Evolutionary conservation across 2,329 filamentous ascomycete species (phyloP).

Genomic region (Annulohypoxylon truncatum): DNA sequence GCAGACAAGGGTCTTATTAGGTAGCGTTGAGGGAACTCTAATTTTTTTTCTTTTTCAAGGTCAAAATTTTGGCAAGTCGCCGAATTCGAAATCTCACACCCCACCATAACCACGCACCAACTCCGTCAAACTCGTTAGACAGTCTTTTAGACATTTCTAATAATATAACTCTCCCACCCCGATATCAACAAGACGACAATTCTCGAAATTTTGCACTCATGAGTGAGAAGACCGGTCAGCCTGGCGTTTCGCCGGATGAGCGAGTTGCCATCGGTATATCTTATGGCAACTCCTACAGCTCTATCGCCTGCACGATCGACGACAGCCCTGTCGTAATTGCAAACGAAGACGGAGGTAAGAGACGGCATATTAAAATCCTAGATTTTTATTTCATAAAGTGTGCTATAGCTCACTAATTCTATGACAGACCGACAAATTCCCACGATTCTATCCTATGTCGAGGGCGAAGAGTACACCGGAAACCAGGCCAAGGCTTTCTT

Average conservation of each 20-base stretch:
- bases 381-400: neutral
- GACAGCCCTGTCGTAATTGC: slow-evolving; percentile 98
- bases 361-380: neutral
- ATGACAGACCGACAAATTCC: slow-evolving; percentile 91
- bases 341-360: slow-evolving; percentile 93
- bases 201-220: slow-evolving; percentile 49
- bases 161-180: neutral
- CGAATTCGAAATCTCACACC: slow-evolving; percentile 28
- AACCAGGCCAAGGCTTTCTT: slow-evolving; percentile 95
- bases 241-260: slow-evolving; percentile 65
- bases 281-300: slow-evolving; percentile 98
- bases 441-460: slow-evolving; percentile 91
- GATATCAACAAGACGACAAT: neutral
- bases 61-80: slow-evolving; percentile 39
- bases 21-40: slow-evolving; percentile 21
- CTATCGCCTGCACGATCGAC: slow-evolving; percentile 91
- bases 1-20: slow-evolving; percentile 14
- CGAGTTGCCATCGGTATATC: slow-evolving; percentile 90
- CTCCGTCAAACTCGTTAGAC: neutral
- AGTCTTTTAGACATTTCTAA: neutral
- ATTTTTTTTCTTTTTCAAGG: slow-evolving; percentile 46
- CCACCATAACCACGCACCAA: slow-evolving; percentile 18
- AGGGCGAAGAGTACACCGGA: slow-evolving; percentile 96
- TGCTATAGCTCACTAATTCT: slow-evolving; percentile 33
- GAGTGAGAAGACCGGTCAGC: slow-evolving; percentile 59